Base-by-base conservation (phyloP, 352 stramenopile species). In the Globisporangium ultimum region DNA sequence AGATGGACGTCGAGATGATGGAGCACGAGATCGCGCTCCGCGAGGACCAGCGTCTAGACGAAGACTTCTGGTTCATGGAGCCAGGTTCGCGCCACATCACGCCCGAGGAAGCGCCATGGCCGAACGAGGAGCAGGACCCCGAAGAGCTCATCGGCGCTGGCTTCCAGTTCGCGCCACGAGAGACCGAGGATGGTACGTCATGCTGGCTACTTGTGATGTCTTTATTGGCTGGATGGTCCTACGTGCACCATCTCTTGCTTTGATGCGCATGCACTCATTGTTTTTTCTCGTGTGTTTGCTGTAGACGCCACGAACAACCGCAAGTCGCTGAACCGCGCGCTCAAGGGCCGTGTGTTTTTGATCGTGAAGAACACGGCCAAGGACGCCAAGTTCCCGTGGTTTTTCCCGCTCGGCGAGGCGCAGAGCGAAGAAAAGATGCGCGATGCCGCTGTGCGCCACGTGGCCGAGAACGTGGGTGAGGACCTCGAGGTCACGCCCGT, bases 11-110 rank as follows among this genome's bases (percentile, higher is more conserved):
- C 45, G 72, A 82, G 58, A 70, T 80, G 49, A 83, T 92, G 77
- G 63, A 87, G 62, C 81, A 92, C 64, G 84, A 92, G 67, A 89
- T 89, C 58, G 68, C 67, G 22, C 68, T 94, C 41, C 82, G 82
- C n/a, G 68, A 85, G 32, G 80, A 85, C 63, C 81, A 91, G 80
- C 71, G 84, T 45, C 48, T 94, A 34, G 81, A 90, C 45, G 80
- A 92, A 40, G 82, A 87, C 48, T 94, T 94, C 55, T 94, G 84
- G 84, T 91, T 89, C 69, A 87, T 88, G 72, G 84, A 94, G 59
- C 79, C 84, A 1, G 84, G 84, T 3, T 64, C 78, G 34, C 76
- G 63, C 51, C 78, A 94, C 62, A 84, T 91, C 53, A 80, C 73
- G 59, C 82, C 84, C 2, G 84, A 94, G 54, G 84, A 94, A 58